Conservation (phyloP, 768 basidiomycete species). For the Psilocybe tampanensis region DNA sequence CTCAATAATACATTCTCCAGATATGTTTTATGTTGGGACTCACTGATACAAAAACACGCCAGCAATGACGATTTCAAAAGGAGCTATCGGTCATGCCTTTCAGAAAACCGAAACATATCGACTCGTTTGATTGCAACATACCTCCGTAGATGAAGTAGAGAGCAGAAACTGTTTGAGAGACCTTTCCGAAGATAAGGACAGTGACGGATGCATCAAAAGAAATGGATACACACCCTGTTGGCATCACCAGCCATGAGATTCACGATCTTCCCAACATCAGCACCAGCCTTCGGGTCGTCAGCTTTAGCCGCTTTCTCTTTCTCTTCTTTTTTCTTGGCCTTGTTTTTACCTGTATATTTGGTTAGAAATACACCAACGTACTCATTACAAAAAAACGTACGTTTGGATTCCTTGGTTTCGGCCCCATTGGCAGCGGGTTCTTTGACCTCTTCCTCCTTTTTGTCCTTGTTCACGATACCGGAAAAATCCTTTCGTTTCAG, state of each 20-base stretch:
- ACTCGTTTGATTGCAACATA: constrained; percentile 23
- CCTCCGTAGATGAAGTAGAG: constrained; percentile 72
- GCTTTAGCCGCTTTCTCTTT: constrained; percentile 42
- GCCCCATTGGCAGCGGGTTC: constrained; percentile 35
- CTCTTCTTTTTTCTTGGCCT: constrained; percentile 37
- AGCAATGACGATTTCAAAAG: constrained; percentile 78
- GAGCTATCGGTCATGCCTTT: constrained; percentile 41
- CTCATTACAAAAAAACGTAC: constrained; percentile 8
- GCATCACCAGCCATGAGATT: constrained; percentile 87
- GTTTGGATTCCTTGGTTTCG: constrained; percentile 20
- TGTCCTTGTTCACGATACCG: constrained; percentile 57
- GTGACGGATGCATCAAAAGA: not conserved
- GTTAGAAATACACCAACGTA: not conserved
- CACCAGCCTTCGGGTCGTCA: constrained; percentile 70
- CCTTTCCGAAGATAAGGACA: constrained; percentile 23
- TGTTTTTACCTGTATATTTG: constrained; percentile 25
- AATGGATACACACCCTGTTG: constrained; percentile 42
- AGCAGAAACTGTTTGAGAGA: constrained; percentile 55
- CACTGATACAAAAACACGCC: constrained; percentile 78
- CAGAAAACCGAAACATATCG: constrained; percentile 6
- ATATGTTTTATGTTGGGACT: constrained; percentile 16
- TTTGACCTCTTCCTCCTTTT: constrained; percentile 28
- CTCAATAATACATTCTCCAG: not conserved
- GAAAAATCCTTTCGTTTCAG: constrained; percentile 83
- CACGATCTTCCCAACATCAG: constrained; percentile 88